Percentiles rank a stretch among this genome's conserved stretches.
These are phyloP conservation scores for Botryotinia calthae DNA, from an alignment of 2,329 filamentous ascomycete species.

Conservation along the genomic window DNA sequence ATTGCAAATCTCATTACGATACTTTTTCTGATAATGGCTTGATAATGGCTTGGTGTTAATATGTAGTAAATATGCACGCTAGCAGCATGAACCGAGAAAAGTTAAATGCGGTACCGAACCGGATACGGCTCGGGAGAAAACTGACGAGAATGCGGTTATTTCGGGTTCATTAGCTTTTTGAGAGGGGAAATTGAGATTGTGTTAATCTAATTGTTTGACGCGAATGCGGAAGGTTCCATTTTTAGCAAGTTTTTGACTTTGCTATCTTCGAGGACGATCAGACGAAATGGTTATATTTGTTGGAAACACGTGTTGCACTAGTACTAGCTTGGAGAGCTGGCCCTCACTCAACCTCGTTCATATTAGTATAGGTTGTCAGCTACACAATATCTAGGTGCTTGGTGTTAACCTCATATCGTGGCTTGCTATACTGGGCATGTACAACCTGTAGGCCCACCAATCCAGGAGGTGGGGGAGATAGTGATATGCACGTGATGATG, in stretches of 20 bases:
- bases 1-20: slow-evolving; percentile 10
- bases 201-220: not conserved
- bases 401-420: not conserved
- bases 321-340: not conserved
- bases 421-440: not conserved
- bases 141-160: not conserved
- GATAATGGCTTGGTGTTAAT: slow-evolving; percentile 5
- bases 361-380: not conserved
- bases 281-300: not conserved
- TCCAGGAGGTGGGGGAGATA: slow-evolving; percentile 6
- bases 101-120: not conserved
- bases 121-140: not conserved
- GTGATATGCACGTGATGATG: not conserved
- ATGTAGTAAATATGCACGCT: slow-evolving; percentile 6
- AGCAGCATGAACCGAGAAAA: not conserved
- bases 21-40: slow-evolving; percentile 11
- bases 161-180: not conserved
- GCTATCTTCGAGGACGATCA: not conserved
- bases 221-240: not conserved
- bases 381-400: not conserved
- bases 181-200: not conserved
- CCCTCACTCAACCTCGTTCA: not conserved
- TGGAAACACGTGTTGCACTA: not conserved
- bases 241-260: not conserved
- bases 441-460: not conserved